Evolutionary conservation across 192 early-diverging fungal genomes (phyloP), one percentile per base, ranked within the genome.

Genomic region (Coemansia sp.): DNA sequence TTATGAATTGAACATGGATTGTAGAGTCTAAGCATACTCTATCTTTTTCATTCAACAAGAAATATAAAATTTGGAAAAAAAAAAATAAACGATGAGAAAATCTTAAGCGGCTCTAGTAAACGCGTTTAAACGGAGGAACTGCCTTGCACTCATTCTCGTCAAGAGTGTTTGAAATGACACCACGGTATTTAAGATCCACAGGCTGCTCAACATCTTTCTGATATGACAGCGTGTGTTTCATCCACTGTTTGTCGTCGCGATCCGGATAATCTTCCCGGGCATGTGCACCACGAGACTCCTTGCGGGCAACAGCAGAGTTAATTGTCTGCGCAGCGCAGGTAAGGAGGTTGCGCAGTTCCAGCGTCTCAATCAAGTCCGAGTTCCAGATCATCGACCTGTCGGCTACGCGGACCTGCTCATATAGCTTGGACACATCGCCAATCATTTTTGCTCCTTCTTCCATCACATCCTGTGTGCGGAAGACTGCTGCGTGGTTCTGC

Each of bases 371-470:
- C 61, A 99, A 83, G 75, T 99, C 95, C 60, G 95, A 92, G 87
- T 99, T 99, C 96, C 96, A 98, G 84, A 97, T 95, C 85, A 98
- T 82, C 36, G 90, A 90, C 64, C 93, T 85, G 87, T 98, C 96
- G 29, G 92, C 88, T 29, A 93, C 88, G 67, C 91, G 91, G 29
- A 98, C 86, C 68, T 98, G 88, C 53, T 84, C 76, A 78, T 95
- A 90, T 29, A 87, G 78, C 67, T 87, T 72, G 56, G 87, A 94
- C 58, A 98, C 91, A 70, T 90, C 75, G 67, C 89, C 89, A 80
- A 98, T 96, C 81, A 87, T 88, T 63, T 79, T 72, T n/a, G 88
- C 88, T 78, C 95, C 96, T 81, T 95, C 92, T 74, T 94, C 90
- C 59, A 98, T 86, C 11, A 88, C 85, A 4, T 84, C 73, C 79